These are phyloP conservation scores for Chaetomium tenue DNA, from an alignment of 495 filamentous ascomycete genomes.

Conservation along the genomic window DNA sequence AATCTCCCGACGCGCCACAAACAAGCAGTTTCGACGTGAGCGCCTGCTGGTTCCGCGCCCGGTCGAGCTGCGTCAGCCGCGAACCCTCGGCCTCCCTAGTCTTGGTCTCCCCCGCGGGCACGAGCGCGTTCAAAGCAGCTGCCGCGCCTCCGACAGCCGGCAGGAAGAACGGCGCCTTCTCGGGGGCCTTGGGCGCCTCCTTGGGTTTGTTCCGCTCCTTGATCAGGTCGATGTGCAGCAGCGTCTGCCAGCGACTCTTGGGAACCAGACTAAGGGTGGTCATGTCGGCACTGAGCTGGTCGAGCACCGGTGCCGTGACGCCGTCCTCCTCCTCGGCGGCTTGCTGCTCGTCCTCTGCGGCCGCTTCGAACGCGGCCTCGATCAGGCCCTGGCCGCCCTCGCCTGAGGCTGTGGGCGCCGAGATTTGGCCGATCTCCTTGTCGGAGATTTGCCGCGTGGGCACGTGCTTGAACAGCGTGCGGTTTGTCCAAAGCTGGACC, in stretches of 20 bases:
- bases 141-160: slow-evolving; percentile 58
- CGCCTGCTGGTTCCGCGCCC: slow-evolving; percentile 44
- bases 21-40: slow-evolving; percentile 60
- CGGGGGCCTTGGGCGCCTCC: slow-evolving; percentile 83
- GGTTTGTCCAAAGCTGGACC: slow-evolving; percentile 91
- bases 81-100: slow-evolving; percentile 30
- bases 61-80: slow-evolving; percentile 44
- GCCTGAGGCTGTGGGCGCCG: slow-evolving; percentile 71
- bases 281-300: slow-evolving; percentile 76
- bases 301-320: slow-evolving; percentile 52
- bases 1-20: slow-evolving; percentile 50
- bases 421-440: slow-evolving; percentile 61
- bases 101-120: slow-evolving; percentile 25
- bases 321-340: slow-evolving; percentile 52
- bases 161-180: slow-evolving; percentile 96
- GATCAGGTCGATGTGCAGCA: slow-evolving; percentile 86
- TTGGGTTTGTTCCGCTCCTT: slow-evolving; percentile 92
- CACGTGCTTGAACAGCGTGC: slow-evolving; percentile 81
- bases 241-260: slow-evolving; percentile 85
- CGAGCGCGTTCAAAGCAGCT: slow-evolving; percentile 20
- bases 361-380: slow-evolving; percentile 66
- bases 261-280: slow-evolving; percentile 87
- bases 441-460: slow-evolving; percentile 79
- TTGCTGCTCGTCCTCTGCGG: slow-evolving; percentile 43
- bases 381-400: slow-evolving; percentile 67